A percentile compares a stretch with the other conserved stretches of the same genome.
phyloP scores from a whole-genome alignment of 208 protist genomes.

The Trypanosoma platydactyli region DNA sequence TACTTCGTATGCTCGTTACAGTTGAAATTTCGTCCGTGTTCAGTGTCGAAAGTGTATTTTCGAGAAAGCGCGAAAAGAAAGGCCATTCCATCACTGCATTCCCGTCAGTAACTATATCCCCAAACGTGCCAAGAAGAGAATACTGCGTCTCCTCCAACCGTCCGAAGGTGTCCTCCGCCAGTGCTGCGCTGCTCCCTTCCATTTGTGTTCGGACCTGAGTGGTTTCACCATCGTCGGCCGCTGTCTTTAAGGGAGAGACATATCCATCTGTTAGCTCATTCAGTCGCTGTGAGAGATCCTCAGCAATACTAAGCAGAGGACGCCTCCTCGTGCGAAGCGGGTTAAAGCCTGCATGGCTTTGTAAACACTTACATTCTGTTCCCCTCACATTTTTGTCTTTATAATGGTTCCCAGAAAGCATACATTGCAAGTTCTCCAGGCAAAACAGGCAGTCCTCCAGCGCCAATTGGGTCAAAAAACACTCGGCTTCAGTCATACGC shows the following conservation, averaged over 20 bases:
- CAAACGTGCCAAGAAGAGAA: too few species aligned
- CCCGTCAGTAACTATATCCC: too few species aligned
- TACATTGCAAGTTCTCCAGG: conserved; percentile 34
- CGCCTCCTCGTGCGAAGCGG: conserved; percentile 42
- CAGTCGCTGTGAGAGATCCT: conserved; percentile 40
- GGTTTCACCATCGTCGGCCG: neutral
- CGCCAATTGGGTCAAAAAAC: conserved; percentile 38
- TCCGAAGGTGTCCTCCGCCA: too few species aligned
- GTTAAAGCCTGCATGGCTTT: conserved; percentile 16
- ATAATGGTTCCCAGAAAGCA: conserved; percentile 28
- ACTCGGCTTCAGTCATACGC: neutral
- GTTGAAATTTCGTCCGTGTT: too few species aligned
- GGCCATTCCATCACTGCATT: too few species aligned
- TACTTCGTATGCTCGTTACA: too few species aligned
- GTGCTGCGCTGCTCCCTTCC: too few species aligned
- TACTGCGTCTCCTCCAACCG: too few species aligned
- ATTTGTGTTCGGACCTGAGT: too few species aligned
- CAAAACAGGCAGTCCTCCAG: conserved; percentile 40
- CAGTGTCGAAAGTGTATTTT: too few species aligned
- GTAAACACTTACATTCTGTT: too few species aligned
- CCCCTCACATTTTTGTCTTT: conserved; percentile 8
- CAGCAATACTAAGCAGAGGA: conserved; percentile 43
- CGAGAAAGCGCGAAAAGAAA: too few species aligned
- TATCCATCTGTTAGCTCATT: conserved; percentile 10
- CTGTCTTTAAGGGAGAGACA: neutral